Evolutionary conservation across 2,329 filamentous ascomycete genomes (phyloP), one percentile per base, ranked within the genome.

Genomic region (Xylariales sp.): DNA sequence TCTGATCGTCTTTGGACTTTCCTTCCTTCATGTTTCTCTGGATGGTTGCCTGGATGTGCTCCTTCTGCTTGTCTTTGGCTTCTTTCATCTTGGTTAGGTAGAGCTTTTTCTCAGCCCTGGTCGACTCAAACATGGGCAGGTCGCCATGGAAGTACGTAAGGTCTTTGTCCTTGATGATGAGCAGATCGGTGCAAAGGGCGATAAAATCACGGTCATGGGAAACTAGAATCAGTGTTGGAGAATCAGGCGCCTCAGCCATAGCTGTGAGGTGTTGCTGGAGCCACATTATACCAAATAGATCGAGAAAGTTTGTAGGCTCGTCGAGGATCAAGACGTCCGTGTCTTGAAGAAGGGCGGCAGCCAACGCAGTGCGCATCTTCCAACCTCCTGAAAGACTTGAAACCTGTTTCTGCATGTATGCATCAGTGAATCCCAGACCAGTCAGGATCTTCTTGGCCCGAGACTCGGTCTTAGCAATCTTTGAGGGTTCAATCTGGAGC

Each of bases 261-360:
- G 73, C 65, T 27, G 74, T 68, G 8, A 95, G 75, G 55, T 89
- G 83, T 10, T 75, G 74, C 56, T 94, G 84, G 1, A 95, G 70
- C 87, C 88, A 94, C 42, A 95, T 78, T 43, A 95, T 89, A 1
- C 86, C 86, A 0, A 89, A 73, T 1, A 94, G 69, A 54, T 94
- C 88, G 1, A 94, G 73, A 56, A 88, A 94, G 56, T 94, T 94
- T 24, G 88, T 94, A 0, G 88, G 88, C 57, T 94, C 88, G 58
- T 94, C 88, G 2, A 94, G 76, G 38, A 94, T 82, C 44, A 94
- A 70, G 3, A 94, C 78, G 50, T 94, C 87, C 0, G 82, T 78
- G 6, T 83, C 77, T 47, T 89, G 83, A 1, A 88, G 75, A 4
- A 94, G 69, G 0, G 80, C 78, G 3, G 70, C 69, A 3, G 83